Evolutionary conservation across 768 basidiomycete genomes (phyloP).

Genomic region (Leccinellum albellum): DNA sequence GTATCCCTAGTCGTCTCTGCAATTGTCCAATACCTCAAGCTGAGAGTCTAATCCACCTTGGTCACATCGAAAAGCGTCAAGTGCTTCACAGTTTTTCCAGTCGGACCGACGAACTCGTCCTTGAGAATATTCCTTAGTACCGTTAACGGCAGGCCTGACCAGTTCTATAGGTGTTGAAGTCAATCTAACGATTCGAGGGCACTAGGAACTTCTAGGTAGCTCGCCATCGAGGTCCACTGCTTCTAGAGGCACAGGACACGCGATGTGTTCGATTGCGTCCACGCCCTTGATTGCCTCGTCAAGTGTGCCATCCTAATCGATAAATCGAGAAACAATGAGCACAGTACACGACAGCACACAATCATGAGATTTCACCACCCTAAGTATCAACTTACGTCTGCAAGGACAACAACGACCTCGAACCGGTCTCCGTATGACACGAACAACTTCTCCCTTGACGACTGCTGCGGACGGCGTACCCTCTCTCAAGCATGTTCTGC

Average conservation of each 20-base stretch:
- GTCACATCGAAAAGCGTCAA: not conserved
- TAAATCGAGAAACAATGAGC: not conserved
- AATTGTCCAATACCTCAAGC: not conserved
- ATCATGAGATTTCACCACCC: no score
- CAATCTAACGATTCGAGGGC: no score
- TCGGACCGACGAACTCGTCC: constrained; percentile 38
- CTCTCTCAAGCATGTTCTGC: constrained; percentile 50
- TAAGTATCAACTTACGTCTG: no score
- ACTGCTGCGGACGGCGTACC: constrained; percentile 59
- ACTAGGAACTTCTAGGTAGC: not conserved
- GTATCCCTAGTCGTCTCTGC: no score
- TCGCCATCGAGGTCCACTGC: constrained; percentile 42
- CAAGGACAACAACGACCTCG: no score
- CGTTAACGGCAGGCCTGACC: no score
- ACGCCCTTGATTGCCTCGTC: constrained; percentile 77
- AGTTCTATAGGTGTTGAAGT: no score
- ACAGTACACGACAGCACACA: not conserved
- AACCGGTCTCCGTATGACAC: constrained; percentile 52
- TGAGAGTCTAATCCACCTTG: not conserved
- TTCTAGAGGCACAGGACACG: constrained; percentile 54
- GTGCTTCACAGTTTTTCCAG: not conserved
- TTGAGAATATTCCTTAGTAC: constrained; percentile 58
- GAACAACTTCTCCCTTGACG: constrained; percentile 57
- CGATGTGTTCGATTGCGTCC: constrained; percentile 66
- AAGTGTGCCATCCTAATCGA: constrained; percentile 56